phyloP scores from a whole-genome alignment of 495 filamentous ascomycete genomes.

The Jackrogersella minutella region DNA sequence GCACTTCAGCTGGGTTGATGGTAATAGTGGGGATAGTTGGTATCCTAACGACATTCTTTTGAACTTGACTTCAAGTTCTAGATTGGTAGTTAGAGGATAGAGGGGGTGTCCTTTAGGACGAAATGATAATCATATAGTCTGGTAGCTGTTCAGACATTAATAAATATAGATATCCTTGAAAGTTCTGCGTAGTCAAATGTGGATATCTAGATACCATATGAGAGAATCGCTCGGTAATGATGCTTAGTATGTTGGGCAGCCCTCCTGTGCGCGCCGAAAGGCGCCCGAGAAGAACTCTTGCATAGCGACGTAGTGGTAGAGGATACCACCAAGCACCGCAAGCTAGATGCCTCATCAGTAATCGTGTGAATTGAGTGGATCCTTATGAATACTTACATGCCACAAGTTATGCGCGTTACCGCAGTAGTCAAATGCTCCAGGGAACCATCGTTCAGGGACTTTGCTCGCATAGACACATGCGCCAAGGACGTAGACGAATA shows the following conservation, averaged over 20 bases:
- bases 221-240: not conserved
- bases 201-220: not conserved
- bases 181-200: slow-evolving; percentile 3
- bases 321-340: slow-evolving; percentile 93
- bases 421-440: slow-evolving; percentile 91
- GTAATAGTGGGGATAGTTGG: slow-evolving; percentile 12
- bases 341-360: slow-evolving; percentile 33
- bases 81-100: not conserved
- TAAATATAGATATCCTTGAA: not conserved
- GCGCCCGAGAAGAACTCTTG: slow-evolving; percentile 89
- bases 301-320: slow-evolving; percentile 97
- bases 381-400: slow-evolving; percentile 66
- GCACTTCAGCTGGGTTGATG: not conserved
- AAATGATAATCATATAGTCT: not conserved
- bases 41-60: slow-evolving; percentile 18
- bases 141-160: not conserved
- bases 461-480: slow-evolving; percentile 92
- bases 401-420: slow-evolving; percentile 97
- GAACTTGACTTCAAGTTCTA: not conserved
- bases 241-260: slow-evolving; percentile 56
- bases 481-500: slow-evolving; percentile 84
- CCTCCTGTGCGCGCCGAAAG: slow-evolving; percentile 72
- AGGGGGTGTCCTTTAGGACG: not conserved
- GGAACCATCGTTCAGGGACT: slow-evolving; percentile 90
- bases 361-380: not conserved